A percentile compares a stretch with the other conserved stretches of the same genome.
Conservation (phyloP, 345 rosid genomes). For the Salix caprea region DNA sequence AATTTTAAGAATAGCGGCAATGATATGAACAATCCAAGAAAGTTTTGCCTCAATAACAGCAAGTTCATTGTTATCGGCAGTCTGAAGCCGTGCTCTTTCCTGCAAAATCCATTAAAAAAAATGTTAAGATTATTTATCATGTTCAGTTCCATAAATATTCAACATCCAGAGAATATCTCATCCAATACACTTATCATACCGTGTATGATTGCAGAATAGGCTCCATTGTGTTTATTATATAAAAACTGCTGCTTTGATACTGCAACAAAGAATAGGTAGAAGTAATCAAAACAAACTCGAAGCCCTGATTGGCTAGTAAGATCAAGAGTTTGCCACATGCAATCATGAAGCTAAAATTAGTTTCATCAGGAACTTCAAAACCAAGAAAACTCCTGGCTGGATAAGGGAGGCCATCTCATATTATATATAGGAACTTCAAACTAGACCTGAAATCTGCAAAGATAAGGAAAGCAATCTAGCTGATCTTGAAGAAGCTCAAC, state of each 20-base stretch:
- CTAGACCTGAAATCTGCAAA: constrained; percentile 95
- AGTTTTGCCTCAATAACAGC: constrained; percentile 87
- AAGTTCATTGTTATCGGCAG: constrained; percentile 64
- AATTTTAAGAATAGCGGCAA: constrained; percentile 85
- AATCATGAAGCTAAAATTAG: not conserved
- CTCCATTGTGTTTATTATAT: constrained; percentile 82
- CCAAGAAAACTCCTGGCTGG: not conserved
- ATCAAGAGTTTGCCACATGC: not conserved
- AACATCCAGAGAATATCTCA: not conserved
- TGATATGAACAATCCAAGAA: constrained; percentile 93
- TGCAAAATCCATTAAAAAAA: constrained; percentile 27
- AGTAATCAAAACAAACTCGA: not conserved
- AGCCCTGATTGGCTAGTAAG: not conserved
- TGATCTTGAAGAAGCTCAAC: constrained; percentile 98
- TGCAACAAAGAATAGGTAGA: constrained; percentile 32
- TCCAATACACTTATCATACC: constrained; percentile 41
- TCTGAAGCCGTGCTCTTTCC: constrained; percentile 73
- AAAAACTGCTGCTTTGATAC: constrained; percentile 87
- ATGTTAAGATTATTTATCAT: constrained; percentile 6
- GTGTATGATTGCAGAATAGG: constrained; percentile 90
- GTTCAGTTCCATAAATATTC: not conserved
- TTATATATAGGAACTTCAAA: not conserved
- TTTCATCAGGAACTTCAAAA: not conserved
- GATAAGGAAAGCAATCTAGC: constrained; percentile 93
- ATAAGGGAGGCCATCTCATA: not conserved